Evolutionary conservation across 2,329 filamentous ascomycete species (phyloP).

Genomic region (Xylariales sp.): DNA sequence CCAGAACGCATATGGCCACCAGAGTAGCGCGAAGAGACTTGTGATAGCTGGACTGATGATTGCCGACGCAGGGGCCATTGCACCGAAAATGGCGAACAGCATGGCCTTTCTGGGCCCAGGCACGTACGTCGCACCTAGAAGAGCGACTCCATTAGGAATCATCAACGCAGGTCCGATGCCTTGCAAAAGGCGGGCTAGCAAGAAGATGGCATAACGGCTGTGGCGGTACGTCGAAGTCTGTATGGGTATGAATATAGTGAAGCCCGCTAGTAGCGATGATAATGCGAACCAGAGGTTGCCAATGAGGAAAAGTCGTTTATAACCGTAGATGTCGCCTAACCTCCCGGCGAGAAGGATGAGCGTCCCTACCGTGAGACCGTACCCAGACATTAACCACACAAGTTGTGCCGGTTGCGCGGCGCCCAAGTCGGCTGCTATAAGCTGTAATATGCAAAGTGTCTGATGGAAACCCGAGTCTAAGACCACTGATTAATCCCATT

Average conservation of each 20-base stretch:
- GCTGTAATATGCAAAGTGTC: constrained; percentile 52
- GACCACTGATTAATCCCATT: constrained; percentile 23
- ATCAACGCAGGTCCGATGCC: constrained; percentile 64
- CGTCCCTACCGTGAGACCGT: constrained; percentile 60
- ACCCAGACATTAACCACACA: constrained; percentile 61
- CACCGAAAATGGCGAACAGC: constrained; percentile 50
- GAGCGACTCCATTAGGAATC: constrained; percentile 65
- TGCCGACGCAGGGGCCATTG: constrained; percentile 50
- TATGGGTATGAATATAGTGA: constrained; percentile 52
- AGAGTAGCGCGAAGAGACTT: constrained; percentile 44
- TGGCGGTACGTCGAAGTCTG: constrained; percentile 19
- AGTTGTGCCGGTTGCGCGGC: constrained; percentile 55
- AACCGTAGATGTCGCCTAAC: constrained; percentile 62
- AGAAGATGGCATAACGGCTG: constrained; percentile 47
- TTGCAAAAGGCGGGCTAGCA: constrained; percentile 60
- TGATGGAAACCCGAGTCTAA: constrained; percentile 48
- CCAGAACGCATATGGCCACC: constrained; percentile 51
- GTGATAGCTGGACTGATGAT: constrained; percentile 48
- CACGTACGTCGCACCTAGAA: constrained; percentile 62
- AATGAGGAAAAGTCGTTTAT: constrained; percentile 60
- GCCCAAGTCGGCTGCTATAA: constrained; percentile 58
- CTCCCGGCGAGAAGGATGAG: constrained; percentile 63
- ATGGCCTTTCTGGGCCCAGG: constrained; percentile 51
- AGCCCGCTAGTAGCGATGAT: constrained; percentile 59
- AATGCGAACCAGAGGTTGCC: constrained; percentile 62